phyloP scores from a whole-genome alignment of 176 grass and related monocot species.

The Cymbopogon citratus region DNA sequence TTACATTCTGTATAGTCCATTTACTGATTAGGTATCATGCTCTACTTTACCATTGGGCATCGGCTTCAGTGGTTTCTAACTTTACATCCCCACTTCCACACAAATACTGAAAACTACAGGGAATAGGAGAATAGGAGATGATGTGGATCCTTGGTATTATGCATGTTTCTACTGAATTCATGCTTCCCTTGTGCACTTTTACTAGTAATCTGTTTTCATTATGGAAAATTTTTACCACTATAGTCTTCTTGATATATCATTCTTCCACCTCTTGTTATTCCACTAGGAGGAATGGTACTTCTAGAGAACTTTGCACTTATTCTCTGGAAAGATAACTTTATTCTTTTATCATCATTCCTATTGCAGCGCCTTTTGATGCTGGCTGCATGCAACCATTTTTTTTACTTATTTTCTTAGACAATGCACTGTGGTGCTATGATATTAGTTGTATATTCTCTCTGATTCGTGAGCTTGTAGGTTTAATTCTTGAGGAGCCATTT shows the following conservation, averaged over 20 bases:
- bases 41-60: background rate
- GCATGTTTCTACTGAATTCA: background rate
- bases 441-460: conserved; percentile 12
- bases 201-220: background rate
- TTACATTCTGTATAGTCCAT: background rate
- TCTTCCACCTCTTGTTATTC: conserved; percentile 7
- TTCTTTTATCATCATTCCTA: conserved; percentile 20
- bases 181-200: background rate
- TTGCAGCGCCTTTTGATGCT: conserved; percentile 9
- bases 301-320: conserved; percentile 32
- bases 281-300: conserved; percentile 20
- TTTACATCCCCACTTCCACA: background rate
- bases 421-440: background rate
- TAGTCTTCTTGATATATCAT: conserved; percentile 5
- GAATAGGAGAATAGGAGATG: background rate
- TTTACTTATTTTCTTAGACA: background rate
- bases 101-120: background rate
- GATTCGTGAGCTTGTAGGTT: background rate
- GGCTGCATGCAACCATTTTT: background rate
- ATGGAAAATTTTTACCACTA: conserved; percentile 5
- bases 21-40: background rate
- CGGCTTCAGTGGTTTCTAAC: background rate
- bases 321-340: conserved; percentile 26
- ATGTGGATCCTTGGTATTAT: background rate
- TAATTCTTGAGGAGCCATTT: conserved; percentile 7